These are phyloP conservation scores for Pachysandra terminalis DNA, from an alignment of 164 flowering plant species.

Conservation along the genomic window DNA sequence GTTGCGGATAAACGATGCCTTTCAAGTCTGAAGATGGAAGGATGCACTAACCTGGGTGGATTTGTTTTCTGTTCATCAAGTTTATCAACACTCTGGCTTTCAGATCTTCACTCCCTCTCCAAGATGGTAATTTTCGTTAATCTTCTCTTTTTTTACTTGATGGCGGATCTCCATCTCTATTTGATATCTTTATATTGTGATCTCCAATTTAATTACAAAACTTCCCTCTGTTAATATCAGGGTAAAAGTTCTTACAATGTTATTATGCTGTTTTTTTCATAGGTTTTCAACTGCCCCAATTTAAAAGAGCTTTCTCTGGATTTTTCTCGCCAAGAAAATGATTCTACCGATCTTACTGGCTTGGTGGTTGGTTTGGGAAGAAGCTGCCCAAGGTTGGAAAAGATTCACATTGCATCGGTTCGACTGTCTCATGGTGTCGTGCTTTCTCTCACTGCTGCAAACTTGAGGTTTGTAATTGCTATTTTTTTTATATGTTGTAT, in stretches of 20 bases:
- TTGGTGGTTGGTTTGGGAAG: constrained; percentile 72
- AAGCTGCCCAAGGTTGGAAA: constrained; percentile 70
- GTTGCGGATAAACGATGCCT: constrained; percentile 78
- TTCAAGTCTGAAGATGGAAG: constrained; percentile 83
- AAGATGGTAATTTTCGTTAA: constrained; percentile 54
- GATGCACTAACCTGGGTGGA: constrained; percentile 74
- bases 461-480: constrained; percentile 57
- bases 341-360: constrained; percentile 63
- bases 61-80: constrained; percentile 63
- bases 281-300: constrained; percentile 89
- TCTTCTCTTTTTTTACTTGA: background rate
- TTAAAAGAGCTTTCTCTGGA: constrained; percentile 81
- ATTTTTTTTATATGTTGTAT: no score
- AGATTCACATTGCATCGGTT: constrained; percentile 80
- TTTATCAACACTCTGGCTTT: constrained; percentile 85
- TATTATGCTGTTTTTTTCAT: constrained; percentile 4
- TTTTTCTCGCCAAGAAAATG: constrained; percentile 76
- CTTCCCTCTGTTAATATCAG: no score
- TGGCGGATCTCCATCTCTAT: background rate
- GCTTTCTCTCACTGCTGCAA: constrained; percentile 81
- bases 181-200: background rate
- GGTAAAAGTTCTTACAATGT: no score
- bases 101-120: constrained; percentile 73
- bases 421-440: constrained; percentile 76
- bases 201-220: no score